Evolutionary conservation across 257 asterid species (phyloP), one percentile per base, ranked within the genome.

Genomic region (Fraxinus anomala): DNA sequence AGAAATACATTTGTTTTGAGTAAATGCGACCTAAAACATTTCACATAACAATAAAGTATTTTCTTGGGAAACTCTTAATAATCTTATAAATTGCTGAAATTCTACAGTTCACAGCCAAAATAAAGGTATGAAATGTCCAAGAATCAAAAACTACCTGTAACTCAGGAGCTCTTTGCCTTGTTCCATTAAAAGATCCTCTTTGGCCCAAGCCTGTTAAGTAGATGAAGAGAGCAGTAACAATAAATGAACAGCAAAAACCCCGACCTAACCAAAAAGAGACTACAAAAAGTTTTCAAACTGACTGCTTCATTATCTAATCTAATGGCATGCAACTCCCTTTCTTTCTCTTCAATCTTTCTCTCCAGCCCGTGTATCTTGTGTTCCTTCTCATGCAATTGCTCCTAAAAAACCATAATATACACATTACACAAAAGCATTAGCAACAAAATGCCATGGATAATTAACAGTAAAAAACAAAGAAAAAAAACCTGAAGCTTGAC

Each of bases 231-330:
- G 68, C 37, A 81, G 68, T 23, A 61, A 68, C 26, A 19, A 61
- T 67, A 42, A 21, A 82, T 63, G 59, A 37, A 36, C 72, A 21
- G 68, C 31, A 8, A 71, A 73, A 79, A 68, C 73, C 1, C 31
- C 49, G 72, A 11, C 13, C 70, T 54, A 68, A 28, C 72, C 63
- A 68, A 33, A 56, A 56, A 47, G 39, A 75, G 40, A 70, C 72
- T 42, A 77, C 42, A 47, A 51, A 75, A 70, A 39, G 75, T 47
- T 70, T 65, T 71, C 69, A 77, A 78, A 82, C 95, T 72, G 77
- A 92, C 98, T 87, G 92, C 97, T 86, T 91, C 92, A 76, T 78
- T 87, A 76, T 88, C 97, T 83, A 91, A 77, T 85, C 95, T 87
- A 68, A 86, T 83, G 24, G 91, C 86, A 78, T 87, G 93, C 88